Evolutionary conservation across 148 eudicot genomes (phyloP), one percentile per base, ranked within the genome.

Genomic region (Vaccinium corymbosum): DNA sequence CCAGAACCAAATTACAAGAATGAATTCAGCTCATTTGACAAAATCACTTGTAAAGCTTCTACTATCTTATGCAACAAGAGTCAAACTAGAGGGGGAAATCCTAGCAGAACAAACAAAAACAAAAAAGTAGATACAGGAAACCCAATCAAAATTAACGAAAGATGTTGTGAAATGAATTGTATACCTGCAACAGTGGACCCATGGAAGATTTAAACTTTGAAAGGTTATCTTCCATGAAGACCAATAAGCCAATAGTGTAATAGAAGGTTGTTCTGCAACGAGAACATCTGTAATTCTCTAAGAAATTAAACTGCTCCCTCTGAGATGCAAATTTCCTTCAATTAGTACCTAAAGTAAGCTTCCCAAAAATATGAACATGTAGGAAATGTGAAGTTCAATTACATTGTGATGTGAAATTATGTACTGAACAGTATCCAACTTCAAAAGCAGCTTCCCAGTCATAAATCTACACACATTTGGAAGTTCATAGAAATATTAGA

Each of bases 191-290:
- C 88, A 95, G 90, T 51, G 97, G 93, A 80, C 91, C 97, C 98
- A 95, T 95, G 13, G 97, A 92, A 55, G 98, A 88, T 88, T 91
- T 95, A 83, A 95, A 95, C 57, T 93, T 89, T 55, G 88, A 90
- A 85, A 90, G 89, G 82, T 89, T 94, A 82, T 95, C 98, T 82
- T 94, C 98, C 91, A 93, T 90, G 87, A 95, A 95, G 80, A 95
- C 92, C 85, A 95, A 85, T 90, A 91, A 89, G 73, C 97, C 97
- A 90, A 94, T 90, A 27, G 92, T 94, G 86, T 92, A 92, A 84
- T 94, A 95, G 87, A 95, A 94, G 32, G 94, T 93, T 51, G 98
- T 95, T 88, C 98, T 94, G 93, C 95, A 92, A 59, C 98, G 92
- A 84, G 97, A 91, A 87, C 95, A 90, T 85, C 94, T 90, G 81